phyloP scores from a whole-genome alignment of 2,329 filamentous ascomycete genomes.

The Ambrosiella xylebori region DNA sequence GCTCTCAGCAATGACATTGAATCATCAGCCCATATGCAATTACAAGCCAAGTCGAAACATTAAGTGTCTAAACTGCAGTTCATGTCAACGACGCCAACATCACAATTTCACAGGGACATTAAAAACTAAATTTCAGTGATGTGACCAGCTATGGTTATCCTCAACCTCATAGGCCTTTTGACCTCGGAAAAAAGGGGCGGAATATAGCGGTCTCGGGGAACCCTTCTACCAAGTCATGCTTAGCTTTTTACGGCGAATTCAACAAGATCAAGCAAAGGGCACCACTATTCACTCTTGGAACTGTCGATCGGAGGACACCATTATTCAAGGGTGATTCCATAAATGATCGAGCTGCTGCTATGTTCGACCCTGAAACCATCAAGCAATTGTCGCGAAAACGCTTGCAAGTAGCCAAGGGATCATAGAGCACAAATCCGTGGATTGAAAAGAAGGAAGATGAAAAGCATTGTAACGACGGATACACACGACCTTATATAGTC shows the following conservation, averaged over 20 bases:
- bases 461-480: constrained; percentile 16
- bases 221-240: constrained; percentile 2
- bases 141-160: constrained; percentile 58
- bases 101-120: background rate
- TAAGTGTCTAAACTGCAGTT: no score
- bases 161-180: constrained; percentile 75
- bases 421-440: constrained; percentile 71
- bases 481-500: constrained; percentile 2
- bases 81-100: background rate
- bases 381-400: constrained; percentile 13
- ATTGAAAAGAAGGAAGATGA: constrained; percentile 24
- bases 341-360: constrained; percentile 67
- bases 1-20: no score
- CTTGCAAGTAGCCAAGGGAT: constrained; percentile 42
- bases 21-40: no score
- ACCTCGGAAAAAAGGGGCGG: constrained; percentile 75
- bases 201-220: constrained; percentile 57
- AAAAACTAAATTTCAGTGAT: constrained; percentile 1
- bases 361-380: constrained; percentile 39
- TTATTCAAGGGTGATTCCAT: constrained; percentile 58
- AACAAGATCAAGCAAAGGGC: constrained; percentile 1
- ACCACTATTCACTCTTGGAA: constrained; percentile 46
- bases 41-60: no score
- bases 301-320: constrained; percentile 94
- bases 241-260: constrained; percentile 8